Evolutionary conservation across 305 asterid genomes (phyloP).

Genomic region (Caryopteris hybrid): DNA sequence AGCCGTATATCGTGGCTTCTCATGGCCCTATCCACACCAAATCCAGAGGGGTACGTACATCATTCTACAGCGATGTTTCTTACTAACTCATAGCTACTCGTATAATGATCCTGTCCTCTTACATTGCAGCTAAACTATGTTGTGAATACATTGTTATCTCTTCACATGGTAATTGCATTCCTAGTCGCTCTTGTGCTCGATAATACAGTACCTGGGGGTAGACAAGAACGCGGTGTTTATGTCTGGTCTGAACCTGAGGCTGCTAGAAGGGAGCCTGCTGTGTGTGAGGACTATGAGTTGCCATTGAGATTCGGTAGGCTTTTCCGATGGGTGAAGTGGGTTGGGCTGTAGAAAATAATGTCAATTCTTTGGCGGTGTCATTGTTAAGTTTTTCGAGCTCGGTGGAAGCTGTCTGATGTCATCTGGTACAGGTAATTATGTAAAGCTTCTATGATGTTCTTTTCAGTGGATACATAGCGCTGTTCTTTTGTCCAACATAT

Average conservation of each 20-base stretch:
- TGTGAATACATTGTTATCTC: constrained; percentile 76
- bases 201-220: constrained; percentile 94
- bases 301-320: constrained; percentile 80
- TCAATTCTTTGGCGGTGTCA: not conserved
- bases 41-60: constrained; percentile 61
- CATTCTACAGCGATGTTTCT: not conserved
- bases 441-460: too few species aligned
- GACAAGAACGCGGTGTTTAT: constrained; percentile 91
- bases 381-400: not conserved
- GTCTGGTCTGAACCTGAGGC: constrained; percentile 90
- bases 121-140: constrained; percentile 73
- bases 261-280: constrained; percentile 92
- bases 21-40: constrained; percentile 86
- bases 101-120: not conserved
- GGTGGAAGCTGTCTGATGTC: not conserved
- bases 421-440: too few species aligned
- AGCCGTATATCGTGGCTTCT: constrained; percentile 84
- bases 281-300: constrained; percentile 70
- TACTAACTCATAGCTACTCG: not conserved
- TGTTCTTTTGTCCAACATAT: constrained; percentile 15
- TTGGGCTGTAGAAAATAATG: constrained; percentile 46
- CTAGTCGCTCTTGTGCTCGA: constrained; percentile 80
- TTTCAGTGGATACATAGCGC: not conserved
- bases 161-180: constrained; percentile 94
- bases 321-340: constrained; percentile 99